These are phyloP conservation scores for Podospora comata DNA, from an alignment of 495 filamentous ascomycete species.

Conservation along the genomic window DNA sequence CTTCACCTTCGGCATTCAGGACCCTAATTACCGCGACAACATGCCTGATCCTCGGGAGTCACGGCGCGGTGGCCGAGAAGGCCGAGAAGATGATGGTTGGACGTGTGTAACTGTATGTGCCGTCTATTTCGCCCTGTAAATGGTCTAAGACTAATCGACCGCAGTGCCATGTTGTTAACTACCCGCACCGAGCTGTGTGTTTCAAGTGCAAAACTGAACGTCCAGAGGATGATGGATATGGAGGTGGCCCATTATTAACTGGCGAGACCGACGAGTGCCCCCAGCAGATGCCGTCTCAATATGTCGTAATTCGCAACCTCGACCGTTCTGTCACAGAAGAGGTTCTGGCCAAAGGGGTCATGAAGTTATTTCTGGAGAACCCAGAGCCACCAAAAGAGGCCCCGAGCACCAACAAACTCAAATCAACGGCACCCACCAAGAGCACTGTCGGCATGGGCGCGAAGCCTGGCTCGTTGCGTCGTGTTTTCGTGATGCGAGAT, in stretches of 20 bases:
- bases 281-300: slow-evolving; percentile 72
- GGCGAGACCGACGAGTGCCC: slow-evolving; percentile 80
- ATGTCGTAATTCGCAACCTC: slow-evolving; percentile 74
- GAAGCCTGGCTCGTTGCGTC: slow-evolving; percentile 67
- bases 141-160: not conserved
- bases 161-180: slow-evolving; percentile 73
- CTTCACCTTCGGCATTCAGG: slow-evolving; percentile 56
- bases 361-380: slow-evolving; percentile 63
- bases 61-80: slow-evolving; percentile 7
- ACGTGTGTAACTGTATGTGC: slow-evolving; percentile 61
- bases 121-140: not conserved
- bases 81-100: slow-evolving; percentile 68
- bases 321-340: slow-evolving; percentile 72
- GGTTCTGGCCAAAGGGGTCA: slow-evolving; percentile 71
- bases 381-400: slow-evolving; percentile 39
- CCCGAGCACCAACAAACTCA: slow-evolving; percentile 51
- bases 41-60: slow-evolving; percentile 49
- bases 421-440: slow-evolving; percentile 71
- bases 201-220: slow-evolving; percentile 71
- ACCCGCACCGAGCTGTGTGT: slow-evolving; percentile 63
- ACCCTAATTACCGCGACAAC: slow-evolving; percentile 57
- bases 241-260: slow-evolving; percentile 43
- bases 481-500: slow-evolving; percentile 77
- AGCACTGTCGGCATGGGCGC: slow-evolving; percentile 70
- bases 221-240: slow-evolving; percentile 37